phyloP scores from a whole-genome alignment of 257 asterid genomes.

The Salvia rosmarinus region DNA sequence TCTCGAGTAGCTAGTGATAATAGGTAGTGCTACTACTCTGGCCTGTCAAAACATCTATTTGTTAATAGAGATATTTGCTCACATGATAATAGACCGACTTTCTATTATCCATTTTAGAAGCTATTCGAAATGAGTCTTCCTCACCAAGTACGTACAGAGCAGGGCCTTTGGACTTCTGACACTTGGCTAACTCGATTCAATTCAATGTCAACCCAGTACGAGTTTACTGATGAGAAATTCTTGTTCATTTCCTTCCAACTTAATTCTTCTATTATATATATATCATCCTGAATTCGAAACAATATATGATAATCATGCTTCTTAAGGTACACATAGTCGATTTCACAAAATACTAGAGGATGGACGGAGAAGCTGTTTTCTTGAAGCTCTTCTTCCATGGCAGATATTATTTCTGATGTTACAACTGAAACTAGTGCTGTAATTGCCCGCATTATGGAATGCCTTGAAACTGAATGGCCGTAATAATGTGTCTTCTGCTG shows the following conservation, averaged over 20 bases:
- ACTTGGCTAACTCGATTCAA: constrained; percentile 68
- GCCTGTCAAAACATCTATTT: not conserved
- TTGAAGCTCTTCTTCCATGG: constrained; percentile 64
- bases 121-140: constrained; percentile 48
- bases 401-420: constrained; percentile 72
- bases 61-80: not conserved
- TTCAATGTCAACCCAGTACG: constrained; percentile 73
- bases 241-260: not conserved
- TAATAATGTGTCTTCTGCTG: too few species aligned
- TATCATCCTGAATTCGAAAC: constrained; percentile 20
- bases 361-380: constrained; percentile 84
- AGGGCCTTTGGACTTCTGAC: constrained; percentile 81
- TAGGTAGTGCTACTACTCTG: constrained; percentile 43
- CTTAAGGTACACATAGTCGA: constrained; percentile 72
- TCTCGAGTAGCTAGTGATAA: constrained; percentile 3
- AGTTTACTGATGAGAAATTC: not conserved
- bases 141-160: constrained; percentile 52
- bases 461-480: constrained; percentile 49
- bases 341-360: constrained; percentile 65
- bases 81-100: not conserved
- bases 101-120: constrained; percentile 42
- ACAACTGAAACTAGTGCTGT: constrained; percentile 71
- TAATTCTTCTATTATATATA: not conserved
- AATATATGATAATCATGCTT: constrained; percentile 7
- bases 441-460: constrained; percentile 76